Percentiles rank a stretch among this genome's conserved stretches.
Conservation (phyloP, 768 basidiomycete species). For the Podaxis mareebaensis region DNA sequence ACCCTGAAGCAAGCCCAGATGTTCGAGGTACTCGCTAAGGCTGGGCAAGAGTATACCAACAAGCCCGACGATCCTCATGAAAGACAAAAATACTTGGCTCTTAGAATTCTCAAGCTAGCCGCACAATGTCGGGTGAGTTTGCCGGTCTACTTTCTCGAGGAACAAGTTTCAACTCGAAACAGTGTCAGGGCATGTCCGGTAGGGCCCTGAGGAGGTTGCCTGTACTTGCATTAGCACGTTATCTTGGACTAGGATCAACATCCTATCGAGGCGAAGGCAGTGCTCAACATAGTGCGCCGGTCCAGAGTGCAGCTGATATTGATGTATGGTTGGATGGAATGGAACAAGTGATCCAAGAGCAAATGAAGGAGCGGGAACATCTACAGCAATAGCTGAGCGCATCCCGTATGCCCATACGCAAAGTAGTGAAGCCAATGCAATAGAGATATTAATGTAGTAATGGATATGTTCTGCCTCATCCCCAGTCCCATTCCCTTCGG, state of each 20-base stretch:
- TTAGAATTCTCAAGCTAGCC: conserved; percentile 68
- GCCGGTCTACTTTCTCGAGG: background rate
- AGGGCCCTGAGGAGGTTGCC: conserved; percentile 91
- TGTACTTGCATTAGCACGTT: conserved; percentile 85
- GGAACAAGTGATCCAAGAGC: conserved; percentile 68
- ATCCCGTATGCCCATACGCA: background rate
- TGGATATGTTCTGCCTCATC: background rate
- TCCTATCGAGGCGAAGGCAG: background rate
- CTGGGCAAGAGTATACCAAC: conserved; percentile 17
- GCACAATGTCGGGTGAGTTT: conserved; percentile 74
- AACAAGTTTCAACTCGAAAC: background rate
- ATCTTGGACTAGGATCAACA: conserved; percentile 58
- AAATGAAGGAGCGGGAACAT: conserved; percentile 48
- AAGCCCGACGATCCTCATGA: conserved; percentile 38
- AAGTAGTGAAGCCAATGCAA: background rate
- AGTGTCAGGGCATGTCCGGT: conserved; percentile 87
- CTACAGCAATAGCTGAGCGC: conserved; percentile 4
- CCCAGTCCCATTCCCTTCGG: background rate
- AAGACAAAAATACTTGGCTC: conserved; percentile 53
- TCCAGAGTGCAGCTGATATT: conserved; percentile 40
- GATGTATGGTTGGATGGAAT: conserved; percentile 85
- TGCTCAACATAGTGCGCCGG: background rate
- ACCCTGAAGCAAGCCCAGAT: conserved; percentile 61
- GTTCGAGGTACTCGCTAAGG: conserved; percentile 46
- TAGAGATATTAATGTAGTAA: background rate